Conservation (phyloP, 495 filamentous ascomycete species). For the Penicillium tannophilum region DNA sequence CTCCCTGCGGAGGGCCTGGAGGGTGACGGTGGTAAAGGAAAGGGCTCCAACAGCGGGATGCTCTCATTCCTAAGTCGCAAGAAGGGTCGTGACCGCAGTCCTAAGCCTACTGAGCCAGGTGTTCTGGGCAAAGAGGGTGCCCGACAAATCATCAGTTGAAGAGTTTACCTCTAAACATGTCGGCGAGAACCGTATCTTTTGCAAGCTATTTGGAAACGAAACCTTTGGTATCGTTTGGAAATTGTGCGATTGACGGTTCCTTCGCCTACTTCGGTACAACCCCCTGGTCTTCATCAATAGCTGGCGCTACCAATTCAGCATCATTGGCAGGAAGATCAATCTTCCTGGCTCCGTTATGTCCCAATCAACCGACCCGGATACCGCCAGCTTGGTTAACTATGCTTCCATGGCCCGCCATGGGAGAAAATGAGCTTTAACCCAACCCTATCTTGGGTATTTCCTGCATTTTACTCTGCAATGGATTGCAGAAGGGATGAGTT, state of each 20-base stretch:
- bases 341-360: neutral
- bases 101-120: conserved; percentile 90
- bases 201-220: neutral
- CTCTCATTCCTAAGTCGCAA: conserved; percentile 86
- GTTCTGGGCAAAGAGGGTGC: conserved; percentile 96
- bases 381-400: neutral
- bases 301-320: neutral
- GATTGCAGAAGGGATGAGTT: conserved; percentile 16
- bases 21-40: conserved; percentile 49
- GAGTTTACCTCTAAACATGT: neutral
- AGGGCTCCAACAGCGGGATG: conserved; percentile 67
- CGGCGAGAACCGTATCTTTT: neutral
- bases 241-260: neutral
- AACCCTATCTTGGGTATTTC: conserved; percentile 6
- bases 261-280: neutral
- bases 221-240: neutral
- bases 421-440: neutral
- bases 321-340: neutral
- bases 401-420: neutral
- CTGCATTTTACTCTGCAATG: conserved; percentile 10
- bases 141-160: conserved; percentile 55
- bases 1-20: conserved; percentile 65
- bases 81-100: conserved; percentile 87
- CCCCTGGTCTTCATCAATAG: neutral
- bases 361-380: neutral